These are phyloP conservation scores for Saccharomycopsis oosterbeekiorum DNA, from an alignment of 805 yeast species.

Conservation along the genomic window DNA sequence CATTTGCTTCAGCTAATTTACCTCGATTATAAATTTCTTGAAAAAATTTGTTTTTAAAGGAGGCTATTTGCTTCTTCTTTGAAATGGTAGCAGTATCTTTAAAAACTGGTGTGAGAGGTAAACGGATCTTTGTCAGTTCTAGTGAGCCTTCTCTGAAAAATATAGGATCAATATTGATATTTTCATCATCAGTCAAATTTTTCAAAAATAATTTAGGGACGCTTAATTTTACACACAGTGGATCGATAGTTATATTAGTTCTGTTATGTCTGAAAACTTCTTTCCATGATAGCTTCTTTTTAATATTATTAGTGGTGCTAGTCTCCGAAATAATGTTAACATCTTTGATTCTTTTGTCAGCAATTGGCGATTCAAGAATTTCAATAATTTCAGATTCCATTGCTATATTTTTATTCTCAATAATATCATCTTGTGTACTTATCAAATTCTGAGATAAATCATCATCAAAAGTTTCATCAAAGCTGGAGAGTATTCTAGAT, in stretches of 20 bases:
- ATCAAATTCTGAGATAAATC: neutral
- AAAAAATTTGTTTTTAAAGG: constrained; percentile 2
- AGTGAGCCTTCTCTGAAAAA: constrained; percentile 1
- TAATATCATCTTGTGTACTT: neutral
- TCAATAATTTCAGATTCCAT: neutral
- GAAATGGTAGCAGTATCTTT: neutral
- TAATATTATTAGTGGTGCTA: neutral
- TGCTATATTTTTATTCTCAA: neutral
- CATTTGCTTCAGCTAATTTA: neutral
- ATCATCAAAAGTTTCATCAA: neutral
- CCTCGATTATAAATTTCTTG: constrained; percentile 3
- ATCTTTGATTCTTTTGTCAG: neutral
- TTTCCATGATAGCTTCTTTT: neutral
- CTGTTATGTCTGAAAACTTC: neutral
- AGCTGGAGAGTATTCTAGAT: neutral
- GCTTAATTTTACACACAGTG: neutral
- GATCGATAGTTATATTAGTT: neutral
- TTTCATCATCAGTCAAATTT: constrained; percentile 6
- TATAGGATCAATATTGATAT: constrained; percentile 5
- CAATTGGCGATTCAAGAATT: neutral
- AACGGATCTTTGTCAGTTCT: neutral
- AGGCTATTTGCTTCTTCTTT: neutral
- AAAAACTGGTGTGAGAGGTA: neutral
- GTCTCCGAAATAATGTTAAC: neutral
- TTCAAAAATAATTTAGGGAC: constrained; percentile 7